Evolutionary conservation across 345 rosid species (phyloP).

Genomic region (Eucalyptus curtisii): DNA sequence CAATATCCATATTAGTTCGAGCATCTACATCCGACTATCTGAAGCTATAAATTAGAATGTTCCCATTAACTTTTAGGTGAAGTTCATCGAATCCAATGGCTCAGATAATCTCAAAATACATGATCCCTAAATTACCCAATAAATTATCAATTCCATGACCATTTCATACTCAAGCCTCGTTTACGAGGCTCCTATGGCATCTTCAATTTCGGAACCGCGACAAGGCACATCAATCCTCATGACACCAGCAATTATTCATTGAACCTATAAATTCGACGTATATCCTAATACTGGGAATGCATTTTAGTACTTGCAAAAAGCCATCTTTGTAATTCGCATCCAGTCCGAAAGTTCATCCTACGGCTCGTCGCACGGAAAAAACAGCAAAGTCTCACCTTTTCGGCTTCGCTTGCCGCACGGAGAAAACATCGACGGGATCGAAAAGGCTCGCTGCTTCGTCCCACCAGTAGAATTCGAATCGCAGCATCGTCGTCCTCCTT

Average conservation of each 20-base stretch:
- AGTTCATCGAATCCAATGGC: accelerated
- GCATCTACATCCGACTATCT: accelerated
- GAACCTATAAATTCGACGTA: background rate
- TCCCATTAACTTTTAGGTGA: background rate
- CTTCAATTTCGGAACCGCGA: background rate
- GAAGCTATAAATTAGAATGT: background rate
- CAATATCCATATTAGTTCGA: background rate
- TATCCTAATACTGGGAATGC: background rate
- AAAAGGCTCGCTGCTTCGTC: background rate
- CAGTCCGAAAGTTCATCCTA: background rate
- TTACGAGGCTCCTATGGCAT: accelerated
- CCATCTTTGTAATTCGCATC: accelerated
- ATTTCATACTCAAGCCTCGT: background rate
- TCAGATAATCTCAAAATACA: accelerated
- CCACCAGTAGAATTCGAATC: background rate
- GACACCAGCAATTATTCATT: accelerated
- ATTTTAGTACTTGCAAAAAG: accelerated
- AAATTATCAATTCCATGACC: accelerated
- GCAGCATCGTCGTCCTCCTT: background rate
- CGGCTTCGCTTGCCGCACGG: background rate
- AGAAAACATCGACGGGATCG: background rate
- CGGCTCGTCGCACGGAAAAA: background rate
- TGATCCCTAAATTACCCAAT: accelerated
- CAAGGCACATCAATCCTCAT: background rate
- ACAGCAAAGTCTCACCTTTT: background rate